Evolutionary conservation across 2,329 filamentous ascomycete genomes (phyloP), one percentile per base, ranked within the genome.

Genomic region (Fusarium pseudograminearum): DNA sequence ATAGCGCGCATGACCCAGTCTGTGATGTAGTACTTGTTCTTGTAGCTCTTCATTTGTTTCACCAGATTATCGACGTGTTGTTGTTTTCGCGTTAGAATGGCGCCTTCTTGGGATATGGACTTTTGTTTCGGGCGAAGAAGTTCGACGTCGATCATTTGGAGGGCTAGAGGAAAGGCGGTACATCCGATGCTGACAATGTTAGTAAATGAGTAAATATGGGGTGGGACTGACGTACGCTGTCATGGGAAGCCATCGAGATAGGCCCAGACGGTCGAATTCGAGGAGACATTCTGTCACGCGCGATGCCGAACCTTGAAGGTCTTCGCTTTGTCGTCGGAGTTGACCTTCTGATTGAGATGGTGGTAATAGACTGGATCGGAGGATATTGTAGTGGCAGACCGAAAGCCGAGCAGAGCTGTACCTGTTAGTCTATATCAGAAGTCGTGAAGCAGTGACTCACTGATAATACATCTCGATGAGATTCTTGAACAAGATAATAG

Each of bases 391-490:
- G 18, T 74, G 71, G 1, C 73, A 74, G 0, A 74, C 59, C 0
- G 73, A 72, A 0, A 74, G 22, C 1, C 71, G 40, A 2, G 73
- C 73, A 0, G 73, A 74, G 14, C 73, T 74, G 10, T 0, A 1
- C 4, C 4, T 6, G 22, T 58, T 15, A 51, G 31, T 7, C 1
- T 3, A 1, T 1, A 1, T 0, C 5, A 20, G 6, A 2, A 4
- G 0, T 5, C 4, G 0, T 8, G 1, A 2, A 0, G 1, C 0
- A 1, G 0, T 11, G 2, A 67, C 73, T 63, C 16, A 74, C 73
- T 74, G 73, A 11, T 74, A 74, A 10, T 74, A 74, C 71, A 74
- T 74, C 57, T 74, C 73, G 7, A 74, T 63, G 3, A 74, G 51
- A 24, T 74, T 74, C 2, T 67, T 73, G 11, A 74, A 74, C 3